These are phyloP conservation scores for Lithocarpus polystachyus DNA, from an alignment of 306 rosid genomes.

Conservation along the genomic window DNA sequence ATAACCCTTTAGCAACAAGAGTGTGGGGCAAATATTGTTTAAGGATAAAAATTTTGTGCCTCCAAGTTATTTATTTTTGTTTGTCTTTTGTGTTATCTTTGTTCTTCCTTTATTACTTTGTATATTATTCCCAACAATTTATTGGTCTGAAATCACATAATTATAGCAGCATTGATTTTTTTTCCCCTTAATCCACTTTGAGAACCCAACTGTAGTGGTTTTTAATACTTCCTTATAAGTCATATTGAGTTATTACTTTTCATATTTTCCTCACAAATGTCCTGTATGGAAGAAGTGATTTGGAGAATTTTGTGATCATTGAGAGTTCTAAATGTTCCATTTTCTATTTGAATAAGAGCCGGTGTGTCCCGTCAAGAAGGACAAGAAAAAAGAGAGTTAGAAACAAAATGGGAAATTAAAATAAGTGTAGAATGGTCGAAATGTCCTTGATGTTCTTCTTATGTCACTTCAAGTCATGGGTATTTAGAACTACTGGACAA, in stretches of 20 bases:
- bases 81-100: too few relatives aligned
- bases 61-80: too few relatives aligned
- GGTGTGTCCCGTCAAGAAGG: not conserved
- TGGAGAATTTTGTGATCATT: not conserved
- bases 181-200: not conserved
- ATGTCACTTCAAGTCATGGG: not conserved
- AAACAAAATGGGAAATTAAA: not conserved
- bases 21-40: too few relatives aligned
- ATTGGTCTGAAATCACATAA: not conserved
- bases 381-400: not conserved
- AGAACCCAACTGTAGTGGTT: not conserved
- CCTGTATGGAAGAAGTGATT: not conserved
- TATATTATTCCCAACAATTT: too few relatives aligned
- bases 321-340: not conserved
- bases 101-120: too few relatives aligned
- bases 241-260: not conserved
- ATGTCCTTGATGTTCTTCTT: not conserved
- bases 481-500: not conserved
- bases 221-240: not conserved
- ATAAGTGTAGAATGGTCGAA: not conserved
- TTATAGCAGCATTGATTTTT: not conserved
- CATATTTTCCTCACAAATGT: not conserved
- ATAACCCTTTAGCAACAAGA: too few relatives aligned
- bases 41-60: too few relatives aligned
- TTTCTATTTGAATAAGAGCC: not conserved